Conservation (phyloP, 2,329 filamentous ascomycete genomes). For the Diaporthe australafricana region DNA sequence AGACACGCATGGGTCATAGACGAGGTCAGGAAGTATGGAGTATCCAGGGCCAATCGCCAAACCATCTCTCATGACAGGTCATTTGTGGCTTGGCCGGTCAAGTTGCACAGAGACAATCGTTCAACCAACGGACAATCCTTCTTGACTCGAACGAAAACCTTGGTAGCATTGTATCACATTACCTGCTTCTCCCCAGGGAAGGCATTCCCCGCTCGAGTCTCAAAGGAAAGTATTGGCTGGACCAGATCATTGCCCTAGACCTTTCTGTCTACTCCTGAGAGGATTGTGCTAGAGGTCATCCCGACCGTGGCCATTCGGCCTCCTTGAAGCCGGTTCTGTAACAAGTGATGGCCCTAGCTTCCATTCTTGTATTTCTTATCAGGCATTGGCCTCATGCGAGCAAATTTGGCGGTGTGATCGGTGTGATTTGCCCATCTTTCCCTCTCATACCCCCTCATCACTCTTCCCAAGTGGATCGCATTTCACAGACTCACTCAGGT, state of each 20-base stretch:
- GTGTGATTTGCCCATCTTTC: conserved; percentile 5
- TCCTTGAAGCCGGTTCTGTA: background rate
- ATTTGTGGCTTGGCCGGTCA: conserved; percentile 29
- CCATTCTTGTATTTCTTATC: background rate
- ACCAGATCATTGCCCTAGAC: background rate
- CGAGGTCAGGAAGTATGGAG: background rate
- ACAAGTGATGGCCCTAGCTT: background rate
- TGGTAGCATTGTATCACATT: background rate
- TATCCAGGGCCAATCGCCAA: background rate
- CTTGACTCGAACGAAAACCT: background rate
- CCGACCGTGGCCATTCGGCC: background rate
- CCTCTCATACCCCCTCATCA: background rate
- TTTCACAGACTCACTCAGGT: background rate
- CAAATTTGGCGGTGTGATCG: conserved; percentile 1
- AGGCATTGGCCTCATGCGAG: background rate
- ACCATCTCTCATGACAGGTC: conserved; percentile 17
- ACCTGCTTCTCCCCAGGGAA: background rate
- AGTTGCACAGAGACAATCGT: conserved; percentile 11
- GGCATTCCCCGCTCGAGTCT: background rate
- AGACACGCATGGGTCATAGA: conserved; percentile 4
- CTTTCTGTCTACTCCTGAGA: background rate
- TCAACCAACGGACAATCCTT: background rate
- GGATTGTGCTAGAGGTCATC: background rate
- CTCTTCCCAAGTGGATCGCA: background rate
- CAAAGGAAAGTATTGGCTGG: background rate